Base-by-base conservation (phyloP, 2,329 filamentous ascomycete genomes). In the Paramyrothecium roridum region DNA sequence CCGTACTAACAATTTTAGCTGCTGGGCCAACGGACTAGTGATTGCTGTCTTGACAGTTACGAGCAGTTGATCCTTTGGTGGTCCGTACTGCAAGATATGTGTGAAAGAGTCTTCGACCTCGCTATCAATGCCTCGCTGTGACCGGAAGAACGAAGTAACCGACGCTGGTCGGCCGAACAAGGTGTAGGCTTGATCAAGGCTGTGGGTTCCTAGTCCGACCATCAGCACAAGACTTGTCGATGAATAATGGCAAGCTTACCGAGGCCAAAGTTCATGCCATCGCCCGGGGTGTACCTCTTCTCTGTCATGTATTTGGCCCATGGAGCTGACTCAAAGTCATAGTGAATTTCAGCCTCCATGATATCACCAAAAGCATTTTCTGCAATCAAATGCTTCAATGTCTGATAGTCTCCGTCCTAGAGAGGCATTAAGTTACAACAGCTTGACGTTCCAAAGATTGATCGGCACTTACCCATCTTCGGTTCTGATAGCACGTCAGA, bases 301-400 rank as follows among this genome's bases (percentile, higher is more conserved):
- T 52, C 54, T 0, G 59, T 71, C 64, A 69, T 72, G 1, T 47
- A 52, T 0, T 64, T 55, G 0, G 78, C 60, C 75, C 75, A 79
- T 1, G 64, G 47, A 0, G 76, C 72, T 1, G 69, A 69, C 37
- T 75, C 74, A 43, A 78, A 81, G 63, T 89, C 86, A 56, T 87
- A 88, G 67, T 88, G 85, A 3, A 85, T 80, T 61, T 88, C 81
- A 52, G 84, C 88, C 59, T 89, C 86, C 40, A 80, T 80, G 50
- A 88, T 73, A 2, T 85, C 78, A 17, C 86, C 86, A 0, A 64
- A 21, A 16, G 62, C 62, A 8, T 55, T 56, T 17, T 59, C 55
- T 0, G 55, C 47, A 1, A 62, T 19, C 0, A 64, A 53, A 3
- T 57, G 50, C 3, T 55, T 57, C 0, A 64, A 55, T 3, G 62